These are phyloP conservation scores for Abortiporus biennis DNA, from an alignment of 1,284 basidiomycete genomes.

Conservation along the genomic window DNA sequence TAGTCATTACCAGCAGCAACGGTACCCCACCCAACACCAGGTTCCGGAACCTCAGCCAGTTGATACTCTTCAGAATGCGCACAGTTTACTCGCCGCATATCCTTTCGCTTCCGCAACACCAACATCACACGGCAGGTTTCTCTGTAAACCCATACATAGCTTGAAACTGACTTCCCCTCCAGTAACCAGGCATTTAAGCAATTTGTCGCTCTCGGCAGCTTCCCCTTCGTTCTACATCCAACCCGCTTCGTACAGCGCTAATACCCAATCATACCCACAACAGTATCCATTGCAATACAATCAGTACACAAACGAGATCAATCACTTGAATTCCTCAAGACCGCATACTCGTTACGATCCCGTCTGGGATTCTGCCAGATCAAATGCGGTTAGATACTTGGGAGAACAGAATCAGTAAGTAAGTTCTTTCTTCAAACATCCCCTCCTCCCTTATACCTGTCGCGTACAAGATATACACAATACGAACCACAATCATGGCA, in stretches of 20 bases:
- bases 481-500: conserved; percentile 24
- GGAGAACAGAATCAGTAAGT: conserved; percentile 36
- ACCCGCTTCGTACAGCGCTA: conserved; percentile 43
- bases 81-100: conserved; percentile 55
- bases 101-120: conserved; percentile 67
- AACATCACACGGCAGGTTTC: conserved; percentile 52
- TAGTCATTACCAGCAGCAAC: too few relatives aligned
- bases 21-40: too few relatives aligned
- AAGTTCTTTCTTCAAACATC: neutral
- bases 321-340: conserved; percentile 39
- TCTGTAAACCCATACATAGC: neutral
- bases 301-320: conserved; percentile 49
- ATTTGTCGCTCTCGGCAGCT: conserved; percentile 46
- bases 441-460: conserved; percentile 10
- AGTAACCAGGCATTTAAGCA: conserved; percentile 63
- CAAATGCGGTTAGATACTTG: conserved; percentile 45
- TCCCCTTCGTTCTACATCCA: conserved; percentile 55
- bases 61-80: conserved; percentile 53
- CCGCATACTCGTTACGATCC: conserved; percentile 31
- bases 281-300: conserved; percentile 40
- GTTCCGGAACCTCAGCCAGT: conserved; percentile 10
- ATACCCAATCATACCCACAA: conserved; percentile 33
- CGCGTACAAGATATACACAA: conserved; percentile 7
- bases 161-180: conserved; percentile 5
- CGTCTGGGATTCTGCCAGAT: conserved; percentile 50